Conservation (phyloP, 2,329 filamentous ascomycete species). For the Pseudocercospora pini-densiflorae region DNA sequence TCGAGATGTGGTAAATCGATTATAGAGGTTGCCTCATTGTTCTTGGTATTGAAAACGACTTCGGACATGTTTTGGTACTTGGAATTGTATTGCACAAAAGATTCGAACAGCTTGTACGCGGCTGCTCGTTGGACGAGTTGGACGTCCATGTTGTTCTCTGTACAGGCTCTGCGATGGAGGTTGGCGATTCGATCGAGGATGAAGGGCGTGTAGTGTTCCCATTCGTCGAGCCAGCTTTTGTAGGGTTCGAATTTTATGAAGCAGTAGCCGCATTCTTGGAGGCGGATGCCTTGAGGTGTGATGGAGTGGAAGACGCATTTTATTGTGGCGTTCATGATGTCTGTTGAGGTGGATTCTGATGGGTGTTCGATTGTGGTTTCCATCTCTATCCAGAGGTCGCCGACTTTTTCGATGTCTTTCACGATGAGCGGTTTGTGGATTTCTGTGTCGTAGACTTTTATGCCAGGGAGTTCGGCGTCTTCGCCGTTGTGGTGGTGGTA, state of each 20-base stretch:
- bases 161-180: conserved; percentile 23
- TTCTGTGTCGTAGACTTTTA: conserved; percentile 34
- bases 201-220: conserved; percentile 24
- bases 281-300: conserved; percentile 28
- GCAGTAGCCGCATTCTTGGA: conserved; percentile 35
- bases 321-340: conserved; percentile 17
- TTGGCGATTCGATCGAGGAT: conserved; percentile 29
- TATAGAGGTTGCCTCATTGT: conserved; percentile 34
- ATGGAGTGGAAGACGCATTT: conserved; percentile 32
- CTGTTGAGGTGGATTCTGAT: background rate
- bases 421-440: conserved; percentile 36
- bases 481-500: conserved; percentile 20
- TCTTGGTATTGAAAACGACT: conserved; percentile 30
- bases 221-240: conserved; percentile 28
- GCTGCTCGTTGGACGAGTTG: conserved; percentile 27
- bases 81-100: conserved; percentile 33
- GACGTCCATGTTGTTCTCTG: conserved; percentile 21
- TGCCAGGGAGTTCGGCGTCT: conserved; percentile 23
- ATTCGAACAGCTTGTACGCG: conserved; percentile 34
- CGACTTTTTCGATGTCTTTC: conserved; percentile 25
- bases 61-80: conserved; percentile 37
- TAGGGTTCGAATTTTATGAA: conserved; percentile 28
- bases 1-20: conserved; percentile 38
- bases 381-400: conserved; percentile 34
- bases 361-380: conserved; percentile 16